Base-by-base conservation (phyloP, 1,139 yeast species). In the Nakaseomyces glabratus region DNA sequence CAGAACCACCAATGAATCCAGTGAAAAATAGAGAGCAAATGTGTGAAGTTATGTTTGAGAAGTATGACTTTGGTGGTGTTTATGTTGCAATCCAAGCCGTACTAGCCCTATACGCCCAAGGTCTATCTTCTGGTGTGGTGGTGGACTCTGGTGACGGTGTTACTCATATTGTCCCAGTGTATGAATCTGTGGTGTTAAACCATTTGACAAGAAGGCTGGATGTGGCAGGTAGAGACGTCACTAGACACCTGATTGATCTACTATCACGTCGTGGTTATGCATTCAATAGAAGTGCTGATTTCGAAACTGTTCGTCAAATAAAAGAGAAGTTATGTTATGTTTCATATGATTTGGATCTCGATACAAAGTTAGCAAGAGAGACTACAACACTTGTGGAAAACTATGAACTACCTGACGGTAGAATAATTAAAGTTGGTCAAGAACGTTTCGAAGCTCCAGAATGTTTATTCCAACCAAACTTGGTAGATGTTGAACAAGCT, bases 81-180 rank as follows among this genome's bases (percentile, higher is more conserved):
- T 90, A 90, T 52, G 98, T 90, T 28, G 97, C 98, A 12, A 90
- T 90, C 53, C 98, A 90, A 65, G 98, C 98, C 1, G 98, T 90
- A 11, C 71, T 90, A 56, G 97, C 98, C 0, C 70, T 90, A 39
- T 93, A 90, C 51, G 98, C 98, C 1, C 98, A 93, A 63, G 97
- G 97, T 39, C 71, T 90, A 49, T 80, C 93, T 24, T 82, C 95
- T 0, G 98, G 98, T 48, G 98, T 90, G n/a, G 98, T 90, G 38
- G 97, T 90, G 20, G 98, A 90, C 61, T 85, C 96, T 3, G 88
- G 90, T 52, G 90, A 79, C 52, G 90, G 90, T 65, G 99, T 90
- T 32, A 90, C 98, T 7, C 98, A 90, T 58, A 81, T 90, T 62
- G 97, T 90, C 20, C 98, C 98, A 11, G 98, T 90, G 29, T 93